Conservation (phyloP, 2,329 filamentous ascomycete genomes). For the Aspergillus glaucus region DNA sequence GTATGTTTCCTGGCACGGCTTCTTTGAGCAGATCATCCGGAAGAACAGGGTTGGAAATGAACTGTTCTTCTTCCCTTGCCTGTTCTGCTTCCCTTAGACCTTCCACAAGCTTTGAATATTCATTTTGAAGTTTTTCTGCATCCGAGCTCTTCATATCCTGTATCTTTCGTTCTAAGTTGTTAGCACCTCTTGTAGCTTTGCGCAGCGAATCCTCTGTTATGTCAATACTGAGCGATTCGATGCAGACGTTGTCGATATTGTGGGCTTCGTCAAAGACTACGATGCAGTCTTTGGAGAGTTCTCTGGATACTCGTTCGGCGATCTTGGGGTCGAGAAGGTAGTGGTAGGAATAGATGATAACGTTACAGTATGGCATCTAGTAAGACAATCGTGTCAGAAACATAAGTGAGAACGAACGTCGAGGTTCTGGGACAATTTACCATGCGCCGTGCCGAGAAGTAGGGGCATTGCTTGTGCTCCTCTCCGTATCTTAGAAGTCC, state of each 20-base stretch:
- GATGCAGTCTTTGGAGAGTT: constrained; percentile 96
- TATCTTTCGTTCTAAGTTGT: constrained; percentile 85
- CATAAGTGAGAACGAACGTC: neutral
- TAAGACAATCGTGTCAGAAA: constrained; percentile 17
- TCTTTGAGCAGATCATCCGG: constrained; percentile 93
- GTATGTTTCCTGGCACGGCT: constrained; percentile 92
- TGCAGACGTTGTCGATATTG: constrained; percentile 99
- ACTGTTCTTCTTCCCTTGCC: constrained; percentile 84
- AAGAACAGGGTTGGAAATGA: constrained; percentile 92
- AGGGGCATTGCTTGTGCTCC: constrained; percentile 92
- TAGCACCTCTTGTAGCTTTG: constrained; percentile 82
- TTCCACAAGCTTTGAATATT: constrained; percentile 92
- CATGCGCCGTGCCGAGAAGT: constrained; percentile 94
- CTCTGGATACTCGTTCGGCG: constrained; percentile 86
- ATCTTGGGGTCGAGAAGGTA: constrained; percentile 98
- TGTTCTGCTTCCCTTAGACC: constrained; percentile 83
- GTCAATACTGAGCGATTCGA: constrained; percentile 93
- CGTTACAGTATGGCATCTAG: constrained; percentile 96
- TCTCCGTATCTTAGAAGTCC: constrained; percentile 84
- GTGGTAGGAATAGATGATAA: constrained; percentile 99
- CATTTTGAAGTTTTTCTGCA: constrained; percentile 85
- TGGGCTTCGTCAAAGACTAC: constrained; percentile 98
- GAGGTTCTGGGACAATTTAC: constrained; percentile 35
- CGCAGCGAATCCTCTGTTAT: constrained; percentile 90
- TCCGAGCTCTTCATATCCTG: constrained; percentile 94